Percentiles rank a stretch among this genome's conserved stretches.
Evolutionary conservation across 768 basidiomycete genomes (phyloP).

Genomic region (Astraeus odoratus): DNA sequence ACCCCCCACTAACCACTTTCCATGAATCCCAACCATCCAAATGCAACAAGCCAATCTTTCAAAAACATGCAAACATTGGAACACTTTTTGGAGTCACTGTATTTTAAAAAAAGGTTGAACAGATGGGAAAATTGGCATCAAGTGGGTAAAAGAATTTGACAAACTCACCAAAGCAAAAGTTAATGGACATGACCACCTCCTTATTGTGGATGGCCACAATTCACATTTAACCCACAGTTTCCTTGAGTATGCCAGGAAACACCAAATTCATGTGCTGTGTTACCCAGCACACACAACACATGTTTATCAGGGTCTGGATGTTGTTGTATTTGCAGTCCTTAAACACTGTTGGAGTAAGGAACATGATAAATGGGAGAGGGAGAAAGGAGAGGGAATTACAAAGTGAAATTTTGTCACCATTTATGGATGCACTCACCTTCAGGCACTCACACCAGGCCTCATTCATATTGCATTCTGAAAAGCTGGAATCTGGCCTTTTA

Average conservation of each 20-base stretch:
- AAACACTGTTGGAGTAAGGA: constrained; percentile 23
- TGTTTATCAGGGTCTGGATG: constrained; percentile 36
- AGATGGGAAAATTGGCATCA: constrained; percentile 19
- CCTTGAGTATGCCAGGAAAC: constrained; percentile 18
- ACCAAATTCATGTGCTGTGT: constrained; percentile 35
- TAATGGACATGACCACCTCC: constrained; percentile 18
- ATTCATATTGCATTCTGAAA: constrained; percentile 21
- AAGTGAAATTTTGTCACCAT: constrained; percentile 11
- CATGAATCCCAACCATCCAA: too few species aligned
- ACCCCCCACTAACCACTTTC: too few species aligned
- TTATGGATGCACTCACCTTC: constrained; percentile 10
- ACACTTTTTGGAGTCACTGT: too few species aligned
- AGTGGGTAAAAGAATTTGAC: constrained; percentile 26
- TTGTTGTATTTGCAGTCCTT: constrained; percentile 27
- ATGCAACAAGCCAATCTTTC: too few species aligned
- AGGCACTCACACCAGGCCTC: constrained; percentile 11
- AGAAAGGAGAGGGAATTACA: not conserved
- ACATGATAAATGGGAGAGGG: not conserved
- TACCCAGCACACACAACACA: constrained; percentile 42
- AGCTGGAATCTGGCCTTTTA: constrained; percentile 27
- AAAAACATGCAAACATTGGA: too few species aligned
- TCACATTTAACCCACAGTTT: constrained; percentile 12
- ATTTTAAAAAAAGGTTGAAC: constrained; percentile 21
- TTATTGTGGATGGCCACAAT: constrained; percentile 17
- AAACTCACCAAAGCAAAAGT: constrained; percentile 18